Evolutionary conservation across 495 filamentous ascomycete genomes (phyloP), one percentile per base, ranked within the genome.

Genomic region (Penicillium turbatum): DNA sequence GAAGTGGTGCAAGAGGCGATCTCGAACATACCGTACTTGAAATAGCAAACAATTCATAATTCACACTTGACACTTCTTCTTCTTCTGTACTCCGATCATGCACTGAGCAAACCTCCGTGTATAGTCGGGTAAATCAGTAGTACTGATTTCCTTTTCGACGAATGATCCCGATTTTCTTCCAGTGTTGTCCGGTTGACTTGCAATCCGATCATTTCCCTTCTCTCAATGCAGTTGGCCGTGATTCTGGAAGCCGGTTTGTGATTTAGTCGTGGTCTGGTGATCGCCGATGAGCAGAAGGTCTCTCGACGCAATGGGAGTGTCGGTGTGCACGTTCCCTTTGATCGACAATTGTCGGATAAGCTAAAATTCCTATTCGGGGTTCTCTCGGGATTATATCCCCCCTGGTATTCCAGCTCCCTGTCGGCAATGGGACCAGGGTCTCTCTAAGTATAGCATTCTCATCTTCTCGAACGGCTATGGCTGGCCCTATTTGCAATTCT

Each of bases 1-100:
- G 79, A 71, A 79, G 74, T 72, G 70, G 75, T 81, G 86, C 84
- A 86, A 85, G 82, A 87, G 83, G 88, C 87, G 78, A 64, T 75
- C 77, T 83, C 78, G 81, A 68, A 86, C 77, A 87, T 75, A 26
- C 32, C 50, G 52, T 61, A 60, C 17, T 40, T 49, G 0, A n/a
- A n/a, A 51, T 52, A 61, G 61, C 50, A 57, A 57, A 55, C 46
- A 62, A 37, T 51, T 26, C 3, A 15, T 44, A 32, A 45, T 53
- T 38, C 30, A 12, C 11, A 16, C 26, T 31, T 39, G 31, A 27
- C 35, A 42, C 16, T 16, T 26, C 15, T 17, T 16, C 41, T 31
- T 13, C 10, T 17, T 39, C 13, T 51, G 34, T 37, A 16, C 35
- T 16, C 4, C 13, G 15, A 17, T 37, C 10, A n/a, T 41, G 12